Evolutionary conservation across 2,329 filamentous ascomycete genomes (phyloP), one percentile per base, ranked within the genome.

Genomic region (Cytospora piceae): DNA sequence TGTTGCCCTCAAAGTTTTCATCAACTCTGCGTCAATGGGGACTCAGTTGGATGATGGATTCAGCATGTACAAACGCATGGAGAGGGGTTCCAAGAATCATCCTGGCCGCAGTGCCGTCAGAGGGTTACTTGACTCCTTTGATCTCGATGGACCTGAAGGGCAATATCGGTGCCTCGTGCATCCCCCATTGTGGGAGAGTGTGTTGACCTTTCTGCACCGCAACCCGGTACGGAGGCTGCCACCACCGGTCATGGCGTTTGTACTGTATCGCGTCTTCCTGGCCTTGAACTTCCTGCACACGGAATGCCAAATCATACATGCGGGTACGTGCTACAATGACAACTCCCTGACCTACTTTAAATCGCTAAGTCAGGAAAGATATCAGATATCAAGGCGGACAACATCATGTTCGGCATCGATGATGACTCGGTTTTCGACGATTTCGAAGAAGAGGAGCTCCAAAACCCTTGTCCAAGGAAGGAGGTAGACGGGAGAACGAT

Each of bases 261-360:
- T 77, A 0, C 75, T 83, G 20, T 68, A 72, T 4, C 76, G 73
- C 0, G 67, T 83, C 0, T 80, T 83, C 61, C 69, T 78, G 11
- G 80, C 77, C 0, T 67, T 83, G 39, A 79, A 83, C 39, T 83
- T 74, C 67, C 69, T 84, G 1, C 82, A 83, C 67, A 78, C 71
- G 1, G 78, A 82, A 67, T 82, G 80, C 71, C 67, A 76, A 15
- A 70, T 83, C 22, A 75, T 82, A 52, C 80, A 83, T 67, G 79
- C 80, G 61, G 80, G 80, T 83, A 69, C 68, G 68, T 42, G 20
- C 37, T 39, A 11, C 4, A 39, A 12, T 37, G 11, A 15, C 34
- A 15, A 71, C 63, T 20, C 60, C 34, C 22, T 31, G 17, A 51
- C 34, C 37, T n/a, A 15, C 34, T 15, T 12, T 37, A 11, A 11